Evolutionary conservation across 805 yeast genomes (phyloP).

Genomic region (Candida endomychidarum): DNA sequence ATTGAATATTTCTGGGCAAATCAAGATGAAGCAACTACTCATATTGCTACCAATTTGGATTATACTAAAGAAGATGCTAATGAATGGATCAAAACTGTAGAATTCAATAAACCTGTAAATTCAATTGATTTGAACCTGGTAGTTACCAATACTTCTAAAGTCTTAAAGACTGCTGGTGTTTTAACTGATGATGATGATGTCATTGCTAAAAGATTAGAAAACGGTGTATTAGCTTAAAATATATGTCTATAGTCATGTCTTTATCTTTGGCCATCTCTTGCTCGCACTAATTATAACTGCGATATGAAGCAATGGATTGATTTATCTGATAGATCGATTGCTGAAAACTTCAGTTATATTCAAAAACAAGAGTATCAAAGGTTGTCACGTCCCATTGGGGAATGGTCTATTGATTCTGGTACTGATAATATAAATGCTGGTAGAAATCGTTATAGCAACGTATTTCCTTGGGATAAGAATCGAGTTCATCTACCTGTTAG

Average conservation of each 20-base stretch:
- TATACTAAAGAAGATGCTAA: constrained; percentile 75
- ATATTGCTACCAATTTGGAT: constrained; percentile 67
- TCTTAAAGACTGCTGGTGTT: constrained; percentile 67
- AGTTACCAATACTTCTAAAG: constrained; percentile 52
- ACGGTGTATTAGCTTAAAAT: too few species aligned
- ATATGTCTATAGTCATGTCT: too few species aligned
- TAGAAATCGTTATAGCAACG: constrained; percentile 40
- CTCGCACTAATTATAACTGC: not conserved
- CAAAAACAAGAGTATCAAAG: constrained; percentile 17
- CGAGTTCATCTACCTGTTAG: constrained; percentile 30
- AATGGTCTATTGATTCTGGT: constrained; percentile 9
- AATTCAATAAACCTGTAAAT: constrained; percentile 48
- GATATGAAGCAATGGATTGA: constrained; percentile 9
- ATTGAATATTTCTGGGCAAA: constrained; percentile 61
- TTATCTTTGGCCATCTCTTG: not conserved
- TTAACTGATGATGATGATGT: constrained; percentile 29
- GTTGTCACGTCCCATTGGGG: constrained; percentile 8
- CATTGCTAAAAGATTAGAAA: constrained; percentile 27
- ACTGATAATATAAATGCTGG: constrained; percentile 7
- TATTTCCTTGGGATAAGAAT: constrained; percentile 41
- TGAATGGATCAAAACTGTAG: constrained; percentile 80
- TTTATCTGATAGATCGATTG: not conserved
- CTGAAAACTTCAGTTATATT: constrained; percentile 14
- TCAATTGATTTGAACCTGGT: constrained; percentile 50
- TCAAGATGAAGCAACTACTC: constrained; percentile 62